Base-by-base conservation (phyloP, 768 basidiomycete species). In the Tylopilus subfusipes region DNA sequence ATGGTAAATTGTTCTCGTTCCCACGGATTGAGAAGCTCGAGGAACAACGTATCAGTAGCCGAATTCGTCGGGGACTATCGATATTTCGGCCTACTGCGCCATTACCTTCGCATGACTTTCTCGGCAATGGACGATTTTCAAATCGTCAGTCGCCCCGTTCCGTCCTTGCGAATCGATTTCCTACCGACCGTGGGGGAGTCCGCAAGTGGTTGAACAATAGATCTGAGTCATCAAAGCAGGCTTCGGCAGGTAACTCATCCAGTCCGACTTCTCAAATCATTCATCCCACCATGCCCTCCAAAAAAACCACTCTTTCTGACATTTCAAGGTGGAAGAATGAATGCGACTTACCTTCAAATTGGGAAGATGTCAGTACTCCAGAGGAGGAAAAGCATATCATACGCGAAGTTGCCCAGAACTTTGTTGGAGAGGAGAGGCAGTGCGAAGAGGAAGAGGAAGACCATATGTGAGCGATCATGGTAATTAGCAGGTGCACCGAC, bases 1-100 rank as follows among this genome's bases (percentile, higher is more conserved):
- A 81, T 53, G 68, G 80, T 30, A 98, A 98, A 67, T 76, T 97
- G 33, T 89, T 88, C 71, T 92, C 94, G 1, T 93, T 95, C 78
- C 91, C 91, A 24, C 91, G 91, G 34, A 86, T 93, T 69, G 80
- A 84, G 63, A 81, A 82, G 61, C 75, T 93, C 34, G 89, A 88
- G 67, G 85, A 89, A 64, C 82, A 88, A 63, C 78, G 84, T 48
- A 68, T 68, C 50, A 70, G 65, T 25, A 83, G 76, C 60, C 81
- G 83, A 31, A 76, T 77, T 50, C 79, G 79, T 42, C 79, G 79
- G 50, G 80, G 78, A 6, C 69, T 82, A 40, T 77, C 67, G 46
- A 72, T 68, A 69, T 78, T 77, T 4, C 66, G 75, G 18, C 73
- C 77, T 14, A 71, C 73, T 9, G 69, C 72, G 6, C 73, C 77